Evolutionary conservation across 352 stramenopile species (phyloP).

Genomic region (Globisporangium splendens): DNA sequence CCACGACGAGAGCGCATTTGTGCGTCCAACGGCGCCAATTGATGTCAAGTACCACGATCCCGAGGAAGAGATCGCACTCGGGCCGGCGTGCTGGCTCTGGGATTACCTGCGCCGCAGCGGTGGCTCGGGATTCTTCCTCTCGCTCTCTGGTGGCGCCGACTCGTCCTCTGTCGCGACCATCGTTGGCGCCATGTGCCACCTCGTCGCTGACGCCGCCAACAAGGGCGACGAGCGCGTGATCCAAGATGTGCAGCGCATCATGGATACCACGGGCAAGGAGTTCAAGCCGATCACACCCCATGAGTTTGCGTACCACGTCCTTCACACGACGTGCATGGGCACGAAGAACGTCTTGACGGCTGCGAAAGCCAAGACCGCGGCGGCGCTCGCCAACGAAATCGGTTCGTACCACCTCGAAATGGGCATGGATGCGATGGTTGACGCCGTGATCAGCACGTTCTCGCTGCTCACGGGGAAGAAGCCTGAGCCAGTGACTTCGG

Average conservation of each 20-base stretch:
- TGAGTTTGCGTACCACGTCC: slow-evolving; percentile 89
- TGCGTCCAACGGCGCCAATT: slow-evolving; percentile 43
- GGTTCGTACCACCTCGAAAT: slow-evolving; percentile 95
- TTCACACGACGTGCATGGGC: slow-evolving; percentile 98
- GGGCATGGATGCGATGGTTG: slow-evolving; percentile 95
- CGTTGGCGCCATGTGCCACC: slow-evolving; percentile 97
- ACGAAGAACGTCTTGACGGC: slow-evolving; percentile 94
- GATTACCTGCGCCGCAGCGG: slow-evolving; percentile 95
- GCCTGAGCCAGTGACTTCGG: slow-evolving; percentile 85
- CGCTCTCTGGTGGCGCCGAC: slow-evolving; percentile 96
- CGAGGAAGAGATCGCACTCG: slow-evolving; percentile 97
- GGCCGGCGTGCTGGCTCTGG: slow-evolving; percentile 98
- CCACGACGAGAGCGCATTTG: slow-evolving; percentile 47
- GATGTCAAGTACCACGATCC: slow-evolving; percentile 80
- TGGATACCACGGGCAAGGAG: slow-evolving; percentile 42
- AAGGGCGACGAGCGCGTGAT: slow-evolving; percentile 74
- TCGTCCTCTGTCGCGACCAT: slow-evolving; percentile 95
- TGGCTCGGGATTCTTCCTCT: slow-evolving; percentile 92
- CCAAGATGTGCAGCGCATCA: slow-evolving; percentile 84
- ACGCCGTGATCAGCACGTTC: slow-evolving; percentile 81
- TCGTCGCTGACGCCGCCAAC: slow-evolving; percentile 89
- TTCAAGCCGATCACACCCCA: slow-evolving; percentile 71
- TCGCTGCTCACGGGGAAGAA: slow-evolving; percentile 82
- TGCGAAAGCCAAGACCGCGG: slow-evolving; percentile 89
- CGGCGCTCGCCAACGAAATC: slow-evolving; percentile 88